Percentiles rank a stretch among this genome's conserved stretches.
Evolutionary conservation across 2,329 filamentous ascomycete genomes (phyloP).

Genomic region (Nectriaceae sp.): DNA sequence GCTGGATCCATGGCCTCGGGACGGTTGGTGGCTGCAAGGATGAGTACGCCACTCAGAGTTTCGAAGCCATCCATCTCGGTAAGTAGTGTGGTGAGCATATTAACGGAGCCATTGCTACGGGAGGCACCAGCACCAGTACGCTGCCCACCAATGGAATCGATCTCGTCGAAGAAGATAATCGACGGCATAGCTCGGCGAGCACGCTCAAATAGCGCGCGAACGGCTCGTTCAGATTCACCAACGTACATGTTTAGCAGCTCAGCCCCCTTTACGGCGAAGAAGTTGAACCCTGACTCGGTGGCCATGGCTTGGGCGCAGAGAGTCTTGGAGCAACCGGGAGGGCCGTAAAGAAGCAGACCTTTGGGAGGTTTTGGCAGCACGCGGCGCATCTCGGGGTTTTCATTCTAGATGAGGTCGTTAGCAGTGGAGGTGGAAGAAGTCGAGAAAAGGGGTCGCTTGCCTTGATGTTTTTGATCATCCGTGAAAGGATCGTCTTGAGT

Average conservation of each 20-base stretch:
- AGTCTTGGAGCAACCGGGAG: conserved; percentile 93
- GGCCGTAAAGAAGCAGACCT: conserved; percentile 86
- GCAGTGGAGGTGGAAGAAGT: not conserved
- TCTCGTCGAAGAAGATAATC: conserved; percentile 97
- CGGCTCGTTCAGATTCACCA: conserved; percentile 84
- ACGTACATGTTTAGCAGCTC: conserved; percentile 97
- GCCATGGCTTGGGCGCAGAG: conserved; percentile 88
- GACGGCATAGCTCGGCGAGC: conserved; percentile 84
- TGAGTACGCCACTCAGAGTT: conserved; percentile 76
- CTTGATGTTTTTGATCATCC: conserved; percentile 48
- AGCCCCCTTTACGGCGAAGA: conserved; percentile 90
- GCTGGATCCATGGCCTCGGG: conserved; percentile 86
- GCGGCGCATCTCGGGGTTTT: conserved; percentile 33
- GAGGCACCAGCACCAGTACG: conserved; percentile 48
- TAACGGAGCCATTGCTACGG: conserved; percentile 51
- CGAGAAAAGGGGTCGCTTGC: conserved; percentile 19
- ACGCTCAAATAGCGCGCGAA: conserved; percentile 83
- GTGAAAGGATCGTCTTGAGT: conserved; percentile 65
- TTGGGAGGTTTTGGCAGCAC: conserved; percentile 64
- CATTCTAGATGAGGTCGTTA: conserved; percentile 20
- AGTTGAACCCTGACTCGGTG: conserved; percentile 88
- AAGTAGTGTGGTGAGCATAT: conserved; percentile 85
- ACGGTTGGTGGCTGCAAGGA: conserved; percentile 89
- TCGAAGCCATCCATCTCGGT: conserved; percentile 98
- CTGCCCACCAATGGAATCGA: conserved; percentile 76